Percentiles rank a stretch among this genome's conserved stretches.
These are phyloP conservation scores for Monosporascus sp. DNA, from an alignment of 2,329 filamentous ascomycete species.

Conservation along the genomic window DNA sequence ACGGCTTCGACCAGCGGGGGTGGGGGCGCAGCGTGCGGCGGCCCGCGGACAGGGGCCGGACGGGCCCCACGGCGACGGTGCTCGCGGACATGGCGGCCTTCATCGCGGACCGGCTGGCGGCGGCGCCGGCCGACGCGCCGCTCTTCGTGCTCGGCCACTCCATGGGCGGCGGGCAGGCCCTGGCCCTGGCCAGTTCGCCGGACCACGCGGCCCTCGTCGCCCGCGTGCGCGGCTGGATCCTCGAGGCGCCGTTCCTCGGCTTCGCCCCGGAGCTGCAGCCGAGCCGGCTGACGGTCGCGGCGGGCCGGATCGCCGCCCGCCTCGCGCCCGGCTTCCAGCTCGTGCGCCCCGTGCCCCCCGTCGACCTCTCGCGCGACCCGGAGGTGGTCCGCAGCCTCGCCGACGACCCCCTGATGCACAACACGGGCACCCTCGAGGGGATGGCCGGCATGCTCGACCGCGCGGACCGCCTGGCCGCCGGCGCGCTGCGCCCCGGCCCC, in stretches of 20 bases:
- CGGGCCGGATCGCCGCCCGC: slow-evolving; percentile 62
- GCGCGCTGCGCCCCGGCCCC: slow-evolving; percentile 46
- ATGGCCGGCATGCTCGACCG: slow-evolving; percentile 74
- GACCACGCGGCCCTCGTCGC: slow-evolving; percentile 48
- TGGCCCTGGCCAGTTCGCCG: slow-evolving; percentile 53
- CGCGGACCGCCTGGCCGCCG: slow-evolving; percentile 53
- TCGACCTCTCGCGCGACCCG: slow-evolving; percentile 62
- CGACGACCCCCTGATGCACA: slow-evolving; percentile 68
- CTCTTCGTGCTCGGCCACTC: slow-evolving; percentile 86
- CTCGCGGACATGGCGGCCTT: slow-evolving; percentile 76
- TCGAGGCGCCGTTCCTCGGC: slow-evolving; percentile 74
- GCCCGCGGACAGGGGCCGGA: slow-evolving; percentile 61
- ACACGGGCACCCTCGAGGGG: slow-evolving; percentile 81
- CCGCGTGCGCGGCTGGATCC: slow-evolving; percentile 66
- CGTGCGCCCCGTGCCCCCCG: slow-evolving; percentile 57
- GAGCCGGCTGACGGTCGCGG: slow-evolving; percentile 53
- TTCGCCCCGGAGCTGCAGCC: slow-evolving; percentile 64
- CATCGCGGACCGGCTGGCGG: slow-evolving; percentile 51
- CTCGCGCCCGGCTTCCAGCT: slow-evolving; percentile 65
- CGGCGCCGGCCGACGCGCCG: slow-evolving; percentile 42
- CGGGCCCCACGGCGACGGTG: slow-evolving; percentile 68
- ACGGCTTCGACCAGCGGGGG: slow-evolving; percentile 79
- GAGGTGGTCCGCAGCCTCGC: slow-evolving; percentile 55
- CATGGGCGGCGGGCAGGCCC: slow-evolving; percentile 79
- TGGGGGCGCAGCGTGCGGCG: slow-evolving; percentile 72